A percentile compares a stretch with the other conserved stretches of the same genome.
These are phyloP conservation scores for Calonectria multiphialidica DNA, from an alignment of 2,329 filamentous ascomycete species.

Conservation along the genomic window DNA sequence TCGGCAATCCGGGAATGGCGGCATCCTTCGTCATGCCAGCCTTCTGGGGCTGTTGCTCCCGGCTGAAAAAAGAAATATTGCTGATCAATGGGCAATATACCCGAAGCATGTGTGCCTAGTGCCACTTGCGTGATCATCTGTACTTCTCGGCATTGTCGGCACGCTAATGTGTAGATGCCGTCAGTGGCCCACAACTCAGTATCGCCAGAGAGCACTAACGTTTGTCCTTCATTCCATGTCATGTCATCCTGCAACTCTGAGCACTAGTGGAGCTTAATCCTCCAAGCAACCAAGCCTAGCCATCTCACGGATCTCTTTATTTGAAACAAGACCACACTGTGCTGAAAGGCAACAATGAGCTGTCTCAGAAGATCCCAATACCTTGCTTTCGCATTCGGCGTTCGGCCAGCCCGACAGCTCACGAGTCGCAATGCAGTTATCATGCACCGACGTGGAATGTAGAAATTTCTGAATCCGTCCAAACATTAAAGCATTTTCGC, in stretches of 20 bases:
- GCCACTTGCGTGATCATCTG: neutral
- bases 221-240: too few relatives aligned
- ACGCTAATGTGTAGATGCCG: neutral
- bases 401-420: neutral
- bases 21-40: neutral
- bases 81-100: neutral
- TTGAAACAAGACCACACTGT: neutral
- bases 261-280: neutral
- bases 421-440: neutral
- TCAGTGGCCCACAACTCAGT: neutral
- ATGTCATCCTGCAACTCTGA: neutral
- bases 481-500: neutral
- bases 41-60: neutral
- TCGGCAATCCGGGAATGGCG: neutral
- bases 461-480: neutral
- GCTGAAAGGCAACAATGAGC: neutral
- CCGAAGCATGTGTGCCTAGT: neutral
- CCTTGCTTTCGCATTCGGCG: too few relatives aligned
- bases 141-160: neutral
- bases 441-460: neutral
- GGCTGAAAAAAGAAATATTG: neutral
- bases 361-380: neutral
- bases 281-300: neutral
- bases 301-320: neutral
- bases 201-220: neutral